These are phyloP conservation scores for Fusarium cyanostomum DNA, from an alignment of 2,329 filamentous ascomycete genomes.

Conservation along the genomic window DNA sequence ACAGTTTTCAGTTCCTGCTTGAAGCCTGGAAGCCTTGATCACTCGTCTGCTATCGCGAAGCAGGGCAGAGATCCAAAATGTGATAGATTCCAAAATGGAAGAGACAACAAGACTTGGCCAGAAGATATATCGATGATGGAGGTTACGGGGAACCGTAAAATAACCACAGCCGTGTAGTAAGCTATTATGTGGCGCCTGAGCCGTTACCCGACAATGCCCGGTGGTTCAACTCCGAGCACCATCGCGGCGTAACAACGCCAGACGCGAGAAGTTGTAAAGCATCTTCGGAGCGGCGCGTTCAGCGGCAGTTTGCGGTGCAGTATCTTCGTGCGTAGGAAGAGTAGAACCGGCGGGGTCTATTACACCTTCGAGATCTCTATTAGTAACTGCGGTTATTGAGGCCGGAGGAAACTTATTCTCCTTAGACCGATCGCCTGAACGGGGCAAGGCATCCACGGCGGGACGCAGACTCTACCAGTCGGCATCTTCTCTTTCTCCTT, in stretches of 20 bases:
- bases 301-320: not conserved
- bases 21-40: not conserved
- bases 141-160: not conserved
- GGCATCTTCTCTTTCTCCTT: not conserved
- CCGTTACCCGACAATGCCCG: conserved; percentile 19
- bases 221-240: not conserved
- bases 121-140: not conserved
- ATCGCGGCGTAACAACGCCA: conserved; percentile 6
- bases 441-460: conserved; percentile 8
- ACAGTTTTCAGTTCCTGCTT: conserved; percentile 9
- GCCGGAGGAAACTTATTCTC: conserved; percentile 9
- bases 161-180: not conserved
- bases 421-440: not conserved
- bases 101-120: conserved; percentile 7
- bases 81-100: conserved; percentile 15
- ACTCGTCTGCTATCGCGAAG: not conserved
- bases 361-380: too few relatives aligned
- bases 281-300: not conserved
- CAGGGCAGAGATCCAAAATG: conserved; percentile 1
- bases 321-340: not conserved
- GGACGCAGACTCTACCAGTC: not conserved
- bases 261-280: conserved; percentile 9
- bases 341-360: conserved; percentile 6
- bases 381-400: too few relatives aligned
- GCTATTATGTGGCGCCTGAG: not conserved